Base-by-base conservation (phyloP, 78 protist genomes). In the Goniomonas avonlea region DNA sequence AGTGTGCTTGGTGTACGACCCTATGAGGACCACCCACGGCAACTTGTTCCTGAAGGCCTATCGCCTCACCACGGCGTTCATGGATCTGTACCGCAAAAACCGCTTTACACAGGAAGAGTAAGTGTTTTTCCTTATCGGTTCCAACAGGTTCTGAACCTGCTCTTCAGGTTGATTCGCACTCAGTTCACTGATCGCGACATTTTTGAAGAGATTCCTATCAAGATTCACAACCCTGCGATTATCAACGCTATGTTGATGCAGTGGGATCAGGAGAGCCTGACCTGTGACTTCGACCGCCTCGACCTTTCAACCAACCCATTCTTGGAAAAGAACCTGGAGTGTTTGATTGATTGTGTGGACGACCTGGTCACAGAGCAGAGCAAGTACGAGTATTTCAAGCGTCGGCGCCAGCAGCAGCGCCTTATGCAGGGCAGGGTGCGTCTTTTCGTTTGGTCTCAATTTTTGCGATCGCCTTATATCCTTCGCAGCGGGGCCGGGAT, bases 171-270 rank as follows among this genome's bases (percentile, higher is more conserved):
- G 23, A 5, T 48, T 70, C 17, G 27, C 0, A 45, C 27, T 32
- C 25, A 18, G 23, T n/a, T 23, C 2, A 7, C 5, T 2, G 32
- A 8, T 45, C 8, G 50, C 27, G 83, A 83, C 69, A 76, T 89
- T 23, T 85, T 85, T 40, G 86, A 82, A 40, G 89, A 90, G 79
- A 61, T 86, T 20, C 94, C 94, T 43, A 83, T 90, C 78, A 40
- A 25, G 37, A 83, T 89, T 38, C 87, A 86, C 77, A 89, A 89
- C 87, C 31, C 85, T 37, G 84, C 78, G 40, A 82, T 89, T 5
- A 74, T 81, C 45, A 83, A 83, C 76, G 90, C 88, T 5, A 56
- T 89, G 37, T 87, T 89, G 21, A 79, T 55, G 40, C 89, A 89
- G 80, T 31, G 81, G 58, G 86, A 80, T 25, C 70, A 69, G 23